Base-by-base conservation (phyloP, 2,329 filamentous ascomycete genomes). In the Orbilia blumenaviensis region DNA sequence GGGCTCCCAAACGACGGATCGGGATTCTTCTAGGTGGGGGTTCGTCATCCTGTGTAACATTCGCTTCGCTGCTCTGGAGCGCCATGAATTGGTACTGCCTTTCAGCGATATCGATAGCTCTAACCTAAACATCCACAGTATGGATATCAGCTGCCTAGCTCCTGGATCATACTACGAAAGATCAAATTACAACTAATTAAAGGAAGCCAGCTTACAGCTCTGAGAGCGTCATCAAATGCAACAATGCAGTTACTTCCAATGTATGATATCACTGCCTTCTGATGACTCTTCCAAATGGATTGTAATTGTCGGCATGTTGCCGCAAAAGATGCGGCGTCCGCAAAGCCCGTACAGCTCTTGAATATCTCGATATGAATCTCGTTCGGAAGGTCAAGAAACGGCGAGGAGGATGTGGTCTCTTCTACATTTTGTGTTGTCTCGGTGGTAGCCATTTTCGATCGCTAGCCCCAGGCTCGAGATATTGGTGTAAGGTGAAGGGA, bases 141-240 rank as follows among this genome's bases (percentile, higher is more conserved):
- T n/a, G n/a, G n/a, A n/a, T n/a, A n/a, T n/a, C n/a, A n/a, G n/a
- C n/a, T n/a, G n/a, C n/a, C n/a, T n/a, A n/a, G n/a, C n/a, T n/a
- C n/a, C n/a, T n/a, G n/a, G n/a, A n/a, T n/a, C n/a, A n/a, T n/a
- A n/a, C n/a, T n/a, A n/a, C n/a, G n/a, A n/a, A n/a, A n/a, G n/a
- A n/a, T n/a, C n/a, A n/a, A n/a, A n/a, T n/a, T n/a, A n/a, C n/a
- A n/a, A n/a, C n/a, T n/a, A n/a, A n/a, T n/a, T n/a, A n/a, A n/a
- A n/a, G 29, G 8, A 32, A 23, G 0, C 1, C 32, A 46, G n/a
- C 52, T 10, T 67, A 74, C 69, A 7, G 69, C 62, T 7, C 44
- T 58, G 12, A 74, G 69, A 2, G 62, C 69, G 42, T 74, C 69
- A n/a, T 74, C 69, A 27, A 74, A 74, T 7, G 69, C 69, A 5